Evolutionary conservation across 805 yeast genomes (phyloP), one percentile per base, ranked within the genome.

Genomic region (Nakazawaea wyomingensis): DNA sequence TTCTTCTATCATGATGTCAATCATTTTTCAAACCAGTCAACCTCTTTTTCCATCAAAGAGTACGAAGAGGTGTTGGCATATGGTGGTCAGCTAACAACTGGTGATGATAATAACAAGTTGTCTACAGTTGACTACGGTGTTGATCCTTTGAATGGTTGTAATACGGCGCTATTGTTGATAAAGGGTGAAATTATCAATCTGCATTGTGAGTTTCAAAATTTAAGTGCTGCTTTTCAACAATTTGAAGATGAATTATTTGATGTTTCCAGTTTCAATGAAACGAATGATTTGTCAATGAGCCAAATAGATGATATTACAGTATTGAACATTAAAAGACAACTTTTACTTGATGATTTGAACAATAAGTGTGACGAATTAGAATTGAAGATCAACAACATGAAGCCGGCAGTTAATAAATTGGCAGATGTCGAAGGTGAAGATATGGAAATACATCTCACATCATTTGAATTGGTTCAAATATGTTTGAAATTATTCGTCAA

Each of bases 91-190:
- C 41, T 53, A 32, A 62, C 61, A 37, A 41, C 48, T n/a, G n/a
- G 31, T 24, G 26, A 9, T 5, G 24, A 24, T 9, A 11, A 11
- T 19, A 18, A 27, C n/a, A 14, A n/a, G n/a, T n/a, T 6, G 3
- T 5, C 18, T 1, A 30, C 19, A 13, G 54, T 49, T 32, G 53
- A 52, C 20, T 67, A 68, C 50, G 74, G 73, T 0, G 43, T 69
- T 4, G 75, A 71, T 47, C 75, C 76, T 16, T 63, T 64, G 45
- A 71, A 67, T 46, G 75, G 75, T 3, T 57, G 69, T 43, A 55
- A 63, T 10, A 68, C 68, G 30, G 63, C 66, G 10, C 45, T 71
- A 7, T 63, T 55, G 35, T 40, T 69, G n/a, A 45, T 69, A 1
- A 47, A 68, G 13, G 75, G 73, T 3, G 72, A 69, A 29, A 60